These are phyloP conservation scores for Cytidiella melzeri DNA, from an alignment of 768 basidiomycete species.

Conservation along the genomic window DNA sequence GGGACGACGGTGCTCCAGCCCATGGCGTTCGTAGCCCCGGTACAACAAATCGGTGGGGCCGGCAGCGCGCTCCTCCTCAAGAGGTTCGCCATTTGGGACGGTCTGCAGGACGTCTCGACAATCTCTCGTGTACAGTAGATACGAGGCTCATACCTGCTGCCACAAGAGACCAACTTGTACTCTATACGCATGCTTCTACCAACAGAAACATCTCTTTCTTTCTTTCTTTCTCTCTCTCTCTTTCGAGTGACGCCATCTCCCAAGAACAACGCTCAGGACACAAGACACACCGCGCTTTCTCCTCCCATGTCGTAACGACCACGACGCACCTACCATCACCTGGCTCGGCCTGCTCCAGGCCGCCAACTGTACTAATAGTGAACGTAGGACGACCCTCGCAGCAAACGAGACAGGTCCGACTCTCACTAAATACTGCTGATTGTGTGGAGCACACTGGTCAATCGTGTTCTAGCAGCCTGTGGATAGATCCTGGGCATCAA, in stretches of 20 bases:
- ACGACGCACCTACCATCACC: not conserved
- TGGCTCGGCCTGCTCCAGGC: not conserved
- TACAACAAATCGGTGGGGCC: slow-evolving; percentile 11
- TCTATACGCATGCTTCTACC: not conserved
- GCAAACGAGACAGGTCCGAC: not conserved
- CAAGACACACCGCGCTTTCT: no score
- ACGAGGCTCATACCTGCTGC: slow-evolving; percentile 1
- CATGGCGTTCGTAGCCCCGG: slow-evolving; percentile 20
- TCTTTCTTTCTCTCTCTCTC: no score
- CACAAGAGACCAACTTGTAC: not conserved
- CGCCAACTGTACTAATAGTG: not conserved
- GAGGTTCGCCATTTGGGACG: slow-evolving; percentile 15
- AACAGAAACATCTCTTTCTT: no score
- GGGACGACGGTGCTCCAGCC: slow-evolving; percentile 11
- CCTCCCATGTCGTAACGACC: no score
- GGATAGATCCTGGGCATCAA: not conserved
- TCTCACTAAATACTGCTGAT: not conserved
- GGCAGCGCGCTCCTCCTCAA: not conserved
- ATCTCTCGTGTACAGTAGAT: slow-evolving; percentile 1
- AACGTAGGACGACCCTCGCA: not conserved
- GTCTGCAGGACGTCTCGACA: slow-evolving; percentile 9
- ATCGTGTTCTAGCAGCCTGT: not conserved
- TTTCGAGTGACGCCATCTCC: no score
- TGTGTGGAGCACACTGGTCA: not conserved
- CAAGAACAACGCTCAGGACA: no score